Base-by-base conservation (phyloP, 208 protist genomes). In the Leishmania lainsoni region DNA sequence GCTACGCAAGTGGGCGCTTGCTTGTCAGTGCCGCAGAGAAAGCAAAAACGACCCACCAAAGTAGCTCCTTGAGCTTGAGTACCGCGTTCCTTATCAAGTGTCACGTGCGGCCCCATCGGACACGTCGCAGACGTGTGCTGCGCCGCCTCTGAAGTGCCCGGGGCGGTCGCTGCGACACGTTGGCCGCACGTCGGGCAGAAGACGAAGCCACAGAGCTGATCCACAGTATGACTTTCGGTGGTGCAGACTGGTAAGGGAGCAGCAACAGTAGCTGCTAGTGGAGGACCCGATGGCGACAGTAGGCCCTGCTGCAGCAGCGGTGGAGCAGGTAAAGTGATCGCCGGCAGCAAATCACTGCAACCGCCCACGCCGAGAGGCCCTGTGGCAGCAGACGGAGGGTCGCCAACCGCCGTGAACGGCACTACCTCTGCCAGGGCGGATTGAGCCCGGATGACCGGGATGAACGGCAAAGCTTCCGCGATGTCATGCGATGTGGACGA, bases 161-260 rank as follows among this genome's bases (percentile, higher is more conserved):
- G 6, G 3, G 35, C 42, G 35, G 16, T 49, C 20, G 74, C 63
- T 45, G 66, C 22, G 32, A 83, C 26, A 35, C 66, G 78, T 29
- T 68, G 39, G 10, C 83, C 86, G 26, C 81, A 90, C 51, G 17
- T 39, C 3, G 78, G 49, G 79, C 83, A 86, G 71, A 72, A 83
- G 6, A 69, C 54, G 39, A 86, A 84, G 70, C 83, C 78, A 66
- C 81, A 80, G 0, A 32, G 75, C 39, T 56, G 14, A 63, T 81
- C 75, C 35, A 80, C 20, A 0, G 39, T 75, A 66, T 87, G 81
- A 1, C 68, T 49, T 42, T 71, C 79, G 1, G n/a, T 68, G 9
- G 58, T 35, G 39, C 83, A 87, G 14, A 5, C 49, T n/a, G 49
- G 2, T 12, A 29, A 32, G 49, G 49, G 49, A 59, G 51, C 71